Percentiles rank a stretch among this genome's conserved stretches.
phyloP scores from a whole-genome alignment of 2,329 filamentous ascomycete genomes.

The Cercospora sp. region DNA sequence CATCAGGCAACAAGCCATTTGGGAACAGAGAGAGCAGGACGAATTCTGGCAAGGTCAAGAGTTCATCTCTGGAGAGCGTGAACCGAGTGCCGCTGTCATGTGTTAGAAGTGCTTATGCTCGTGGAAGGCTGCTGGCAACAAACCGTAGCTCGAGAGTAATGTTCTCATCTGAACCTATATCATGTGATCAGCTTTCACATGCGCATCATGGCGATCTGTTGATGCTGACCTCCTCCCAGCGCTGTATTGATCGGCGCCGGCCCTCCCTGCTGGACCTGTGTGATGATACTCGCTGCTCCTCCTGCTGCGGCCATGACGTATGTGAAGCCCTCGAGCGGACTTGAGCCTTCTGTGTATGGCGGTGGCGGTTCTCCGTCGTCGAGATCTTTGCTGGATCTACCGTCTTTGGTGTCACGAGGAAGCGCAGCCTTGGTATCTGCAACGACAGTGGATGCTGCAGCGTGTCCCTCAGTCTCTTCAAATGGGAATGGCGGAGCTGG shows the following conservation, averaged over 20 bases:
- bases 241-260: slow-evolving; percentile 77
- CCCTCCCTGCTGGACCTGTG: slow-evolving; percentile 93
- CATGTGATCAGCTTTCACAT: neutral
- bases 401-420: slow-evolving; percentile 76
- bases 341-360: slow-evolving; percentile 92
- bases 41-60: slow-evolving; percentile 94
- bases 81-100: slow-evolving; percentile 79
- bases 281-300: slow-evolving; percentile 97
- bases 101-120: slow-evolving; percentile 31
- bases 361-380: slow-evolving; percentile 91
- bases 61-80: slow-evolving; percentile 89
- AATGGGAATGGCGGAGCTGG: slow-evolving; percentile 50
- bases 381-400: slow-evolving; percentile 68
- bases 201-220: neutral
- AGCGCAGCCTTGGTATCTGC: slow-evolving; percentile 83
- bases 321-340: slow-evolving; percentile 86
- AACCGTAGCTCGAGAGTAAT: slow-evolving; percentile 94
- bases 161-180: slow-evolving; percentile 74
- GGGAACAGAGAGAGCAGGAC: slow-evolving; percentile 96
- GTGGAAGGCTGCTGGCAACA: slow-evolving; percentile 30
- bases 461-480: slow-evolving; percentile 40
- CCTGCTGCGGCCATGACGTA: slow-evolving; percentile 98
- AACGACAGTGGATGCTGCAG: slow-evolving; percentile 55
- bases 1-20: slow-evolving; percentile 95
- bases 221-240: slow-evolving; percentile 69